A percentile compares a stretch with the other conserved stretches of the same genome.
Conservation (phyloP, 116 monocot genomes). For the Phalaenopsis hybrid region DNA sequence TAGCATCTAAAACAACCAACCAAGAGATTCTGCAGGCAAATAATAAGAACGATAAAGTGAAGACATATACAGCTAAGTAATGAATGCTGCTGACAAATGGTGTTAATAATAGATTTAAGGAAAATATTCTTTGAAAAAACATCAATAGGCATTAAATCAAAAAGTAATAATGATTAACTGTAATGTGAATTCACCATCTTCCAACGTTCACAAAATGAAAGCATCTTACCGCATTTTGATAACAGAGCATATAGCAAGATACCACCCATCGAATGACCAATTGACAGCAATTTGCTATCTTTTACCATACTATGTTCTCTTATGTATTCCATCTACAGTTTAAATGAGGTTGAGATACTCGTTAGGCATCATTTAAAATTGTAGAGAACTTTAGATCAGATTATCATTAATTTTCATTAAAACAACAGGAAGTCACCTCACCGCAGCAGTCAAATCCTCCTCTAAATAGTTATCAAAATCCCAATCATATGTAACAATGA, state of each 20-base stretch:
- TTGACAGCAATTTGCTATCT: slow-evolving; percentile 86
- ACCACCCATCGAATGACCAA: slow-evolving; percentile 99
- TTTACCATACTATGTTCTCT: slow-evolving; percentile 48
- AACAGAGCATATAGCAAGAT: slow-evolving; percentile 91
- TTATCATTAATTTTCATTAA: not conserved
- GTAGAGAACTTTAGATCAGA: not conserved
- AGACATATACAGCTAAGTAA: not conserved
- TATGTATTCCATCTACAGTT: slow-evolving; percentile 80
- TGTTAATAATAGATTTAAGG: not conserved
- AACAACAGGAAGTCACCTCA: slow-evolving; percentile 45
- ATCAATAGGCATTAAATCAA: not conserved
- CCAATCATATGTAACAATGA: slow-evolving; percentile 84
- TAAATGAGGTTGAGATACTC: not conserved
- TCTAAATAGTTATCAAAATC: slow-evolving; percentile 97
- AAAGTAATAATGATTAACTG: not conserved
- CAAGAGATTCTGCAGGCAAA: not conserved
- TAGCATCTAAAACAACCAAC: not conserved
- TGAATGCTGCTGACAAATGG: not conserved
- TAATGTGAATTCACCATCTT: not conserved
- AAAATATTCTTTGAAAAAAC: not conserved
- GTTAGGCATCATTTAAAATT: not conserved
- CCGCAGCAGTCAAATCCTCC: slow-evolving; percentile 97
- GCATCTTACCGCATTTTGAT: slow-evolving; percentile 63
- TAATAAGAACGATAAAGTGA: not conserved
- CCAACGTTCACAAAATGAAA: not conserved